Evolutionary conservation across 2,329 filamentous ascomycete species (phyloP), one percentile per base, ranked within the genome.

Genomic region (Penicillium corylophilum): DNA sequence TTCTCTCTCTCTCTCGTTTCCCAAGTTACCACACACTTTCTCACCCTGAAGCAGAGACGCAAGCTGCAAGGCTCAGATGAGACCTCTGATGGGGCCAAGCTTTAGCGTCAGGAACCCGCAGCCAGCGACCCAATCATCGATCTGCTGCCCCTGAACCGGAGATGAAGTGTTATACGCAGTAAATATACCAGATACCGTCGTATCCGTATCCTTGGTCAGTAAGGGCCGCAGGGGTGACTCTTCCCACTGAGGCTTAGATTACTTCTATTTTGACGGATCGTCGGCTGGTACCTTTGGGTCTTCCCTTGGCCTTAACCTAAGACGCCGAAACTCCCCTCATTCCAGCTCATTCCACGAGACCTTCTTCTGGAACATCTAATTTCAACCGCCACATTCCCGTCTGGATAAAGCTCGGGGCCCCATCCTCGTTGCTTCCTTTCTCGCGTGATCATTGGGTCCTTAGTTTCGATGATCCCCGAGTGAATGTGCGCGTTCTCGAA

Each of bases 91-190:
- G 47, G 51, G 45, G 45, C 47, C 24, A 41, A 41, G 38, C 15
- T 31, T 54, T 64, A 59, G 64, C 49, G 63, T 58, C 64, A 66
- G 64, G 63, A 63, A 66, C 64, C 61, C 53, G 54, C 48, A 9
- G 26, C n/a, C 5, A 6, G 31, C 10, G 16, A 12, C 31, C 64
- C 63, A 66, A 64, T 65, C 43, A 54, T 1, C 5, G 15, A 9
- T 2, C n/a, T 15, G 20, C 44, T 61, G 50, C 60, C 60, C 60
- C 58, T 62, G 60, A 62, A 36, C 45, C 47, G 48, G 52, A 56
- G 50, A 58, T 58, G 56, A 58, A 18, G n/a, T n/a, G n/a, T n/a
- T n/a, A n/a, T n/a, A n/a, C n/a, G n/a, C n/a, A n/a, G n/a, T n/a
- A n/a, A n/a, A n/a, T n/a, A n/a, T n/a, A n/a, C n/a, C n/a, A n/a